These are phyloP conservation scores for Emericellopsis terricola DNA, from an alignment of 495 filamentous ascomycete genomes.

Conservation along the genomic window DNA sequence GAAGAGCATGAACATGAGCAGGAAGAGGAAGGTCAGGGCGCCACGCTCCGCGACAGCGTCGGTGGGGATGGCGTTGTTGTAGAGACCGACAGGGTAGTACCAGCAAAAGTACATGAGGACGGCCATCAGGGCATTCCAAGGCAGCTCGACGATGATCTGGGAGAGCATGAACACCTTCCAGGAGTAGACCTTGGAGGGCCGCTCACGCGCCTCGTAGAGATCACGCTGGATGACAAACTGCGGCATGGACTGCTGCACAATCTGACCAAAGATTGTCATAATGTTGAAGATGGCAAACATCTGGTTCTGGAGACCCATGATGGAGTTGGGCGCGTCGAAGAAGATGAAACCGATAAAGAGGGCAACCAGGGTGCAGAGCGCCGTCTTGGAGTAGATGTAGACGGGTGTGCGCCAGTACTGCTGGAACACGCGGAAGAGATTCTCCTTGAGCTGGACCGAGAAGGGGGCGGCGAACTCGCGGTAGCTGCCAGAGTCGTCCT, in stretches of 20 bases:
- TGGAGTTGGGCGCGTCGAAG: constrained; percentile 46
- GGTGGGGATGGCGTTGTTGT: constrained; percentile 44
- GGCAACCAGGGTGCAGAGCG: constrained; percentile 37
- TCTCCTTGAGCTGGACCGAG: constrained; percentile 30
- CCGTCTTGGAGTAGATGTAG: constrained; percentile 61
- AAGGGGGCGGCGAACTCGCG: constrained; percentile 40
- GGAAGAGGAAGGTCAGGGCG: constrained; percentile 46
- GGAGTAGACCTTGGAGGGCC: constrained; percentile 65
- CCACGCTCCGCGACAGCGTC: constrained; percentile 38
- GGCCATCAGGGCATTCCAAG: constrained; percentile 56
- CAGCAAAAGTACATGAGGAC: constrained; percentile 52
- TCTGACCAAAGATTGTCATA: constrained; percentile 53
- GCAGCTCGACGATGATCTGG: constrained; percentile 57
- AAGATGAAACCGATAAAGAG: constrained; percentile 87
- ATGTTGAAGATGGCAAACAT: constrained; percentile 80
- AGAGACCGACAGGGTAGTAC: constrained; percentile 72
- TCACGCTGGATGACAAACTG: constrained; percentile 60
- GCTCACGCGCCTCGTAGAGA: constrained; percentile 73
- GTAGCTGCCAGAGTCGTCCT: constrained; percentile 18
- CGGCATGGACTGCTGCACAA: constrained; percentile 75
- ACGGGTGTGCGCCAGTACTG: constrained; percentile 81
- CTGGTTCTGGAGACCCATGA: constrained; percentile 74
- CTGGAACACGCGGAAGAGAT: constrained; percentile 52
- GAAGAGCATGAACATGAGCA: constrained; percentile 49
- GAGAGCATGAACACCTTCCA: constrained; percentile 73